phyloP scores from a whole-genome alignment of 2,329 filamentous ascomycete genomes.

The Xylaria sp. region DNA sequence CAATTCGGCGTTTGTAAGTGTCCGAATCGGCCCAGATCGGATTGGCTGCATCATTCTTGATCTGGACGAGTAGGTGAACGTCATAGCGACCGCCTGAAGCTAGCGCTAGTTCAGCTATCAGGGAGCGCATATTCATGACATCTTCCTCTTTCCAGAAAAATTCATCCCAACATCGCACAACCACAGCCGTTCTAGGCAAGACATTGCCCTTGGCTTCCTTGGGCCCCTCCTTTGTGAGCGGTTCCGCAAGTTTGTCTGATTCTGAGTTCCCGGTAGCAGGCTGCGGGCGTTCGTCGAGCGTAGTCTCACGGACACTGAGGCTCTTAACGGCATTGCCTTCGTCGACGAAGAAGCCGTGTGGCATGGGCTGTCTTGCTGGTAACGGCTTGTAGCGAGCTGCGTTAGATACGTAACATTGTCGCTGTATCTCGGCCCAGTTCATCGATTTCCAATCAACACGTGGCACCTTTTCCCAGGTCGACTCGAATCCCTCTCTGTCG shows the following conservation, averaged over 20 bases:
- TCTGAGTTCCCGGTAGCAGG: slow-evolving; percentile 32
- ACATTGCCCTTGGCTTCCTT: slow-evolving; percentile 42
- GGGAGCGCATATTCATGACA: slow-evolving; percentile 81
- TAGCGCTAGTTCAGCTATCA: slow-evolving; percentile 84
- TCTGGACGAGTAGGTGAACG: slow-evolving; percentile 85
- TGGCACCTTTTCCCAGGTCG: slow-evolving; percentile 76
- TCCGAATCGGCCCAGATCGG: slow-evolving; percentile 82
- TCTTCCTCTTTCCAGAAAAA: slow-evolving; percentile 84
- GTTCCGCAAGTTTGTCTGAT: slow-evolving; percentile 40
- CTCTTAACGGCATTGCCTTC: slow-evolving; percentile 48
- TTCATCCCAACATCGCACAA: slow-evolving; percentile 85
- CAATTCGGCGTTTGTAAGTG: slow-evolving; percentile 73
- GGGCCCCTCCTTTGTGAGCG: slow-evolving; percentile 36
- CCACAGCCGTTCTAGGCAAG: slow-evolving; percentile 75
- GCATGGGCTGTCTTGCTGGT: slow-evolving; percentile 53
- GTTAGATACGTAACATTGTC: slow-evolving; percentile 78
- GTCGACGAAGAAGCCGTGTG: slow-evolving; percentile 64
- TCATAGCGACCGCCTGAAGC: slow-evolving; percentile 89
- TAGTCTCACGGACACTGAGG: slow-evolving; percentile 44
- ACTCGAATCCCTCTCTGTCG: slow-evolving; percentile 81
- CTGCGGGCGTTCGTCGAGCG: slow-evolving; percentile 31
- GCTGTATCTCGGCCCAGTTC: slow-evolving; percentile 83
- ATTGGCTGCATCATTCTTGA: slow-evolving; percentile 78
- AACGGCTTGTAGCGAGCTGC: slow-evolving; percentile 71
- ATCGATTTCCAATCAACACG: slow-evolving; percentile 82